Conservation (phyloP, 768 basidiomycete species). For the Panellus pusillus region DNA sequence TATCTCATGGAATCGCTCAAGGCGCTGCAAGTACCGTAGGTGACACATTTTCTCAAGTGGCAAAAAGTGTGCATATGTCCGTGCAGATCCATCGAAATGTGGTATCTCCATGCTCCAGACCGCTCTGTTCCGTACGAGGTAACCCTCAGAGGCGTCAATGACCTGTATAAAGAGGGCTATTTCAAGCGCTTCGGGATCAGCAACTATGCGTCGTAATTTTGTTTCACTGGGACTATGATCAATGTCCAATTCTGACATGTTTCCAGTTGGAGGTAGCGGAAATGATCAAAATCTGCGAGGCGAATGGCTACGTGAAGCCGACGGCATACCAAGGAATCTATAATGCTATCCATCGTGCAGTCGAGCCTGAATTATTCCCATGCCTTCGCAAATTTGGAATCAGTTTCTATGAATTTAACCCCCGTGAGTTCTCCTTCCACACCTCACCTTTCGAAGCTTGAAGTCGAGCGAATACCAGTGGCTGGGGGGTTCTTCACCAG, state of each 20-base stretch:
- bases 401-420: conserved; percentile 57
- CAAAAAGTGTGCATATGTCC: conserved; percentile 17
- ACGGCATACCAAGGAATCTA: conserved; percentile 55
- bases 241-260: too few species aligned
- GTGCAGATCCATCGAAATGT: conserved; percentile 46
- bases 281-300: conserved; percentile 55
- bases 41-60: conserved; percentile 16
- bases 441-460: neutral
- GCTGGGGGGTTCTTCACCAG: conserved; percentile 63
- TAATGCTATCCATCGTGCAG: conserved; percentile 40
- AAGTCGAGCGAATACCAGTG: conserved; percentile 36
- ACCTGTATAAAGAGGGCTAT: conserved; percentile 55
- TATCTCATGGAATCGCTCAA: conserved; percentile 48
- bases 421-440: conserved; percentile 34
- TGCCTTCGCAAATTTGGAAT: conserved; percentile 60
- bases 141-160: conserved; percentile 53
- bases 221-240: too few species aligned
- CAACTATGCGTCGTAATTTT: conserved; percentile 52
- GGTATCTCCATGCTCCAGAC: conserved; percentile 65
- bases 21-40: conserved; percentile 44
- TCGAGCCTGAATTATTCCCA: conserved; percentile 49
- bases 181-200: conserved; percentile 67
- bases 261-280: conserved; percentile 60
- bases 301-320: conserved; percentile 54
- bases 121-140: conserved; percentile 55